These are phyloP conservation scores for Aquilaria malaccensis DNA, from an alignment of 345 rosid genomes.

Conservation along the genomic window DNA sequence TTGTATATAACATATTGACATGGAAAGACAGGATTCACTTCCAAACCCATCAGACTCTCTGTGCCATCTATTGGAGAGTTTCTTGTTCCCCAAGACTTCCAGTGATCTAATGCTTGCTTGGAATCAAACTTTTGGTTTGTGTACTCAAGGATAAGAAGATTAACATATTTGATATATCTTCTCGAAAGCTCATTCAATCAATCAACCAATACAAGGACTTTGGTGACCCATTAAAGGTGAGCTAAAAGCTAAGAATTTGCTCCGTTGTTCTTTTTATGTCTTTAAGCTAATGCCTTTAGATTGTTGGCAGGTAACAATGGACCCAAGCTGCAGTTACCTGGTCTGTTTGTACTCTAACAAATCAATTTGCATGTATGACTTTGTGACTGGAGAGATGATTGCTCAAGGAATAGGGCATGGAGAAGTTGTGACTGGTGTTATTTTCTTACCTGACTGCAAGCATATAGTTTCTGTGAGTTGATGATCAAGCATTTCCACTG, in stretches of 20 bases:
- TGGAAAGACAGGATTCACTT: not conserved
- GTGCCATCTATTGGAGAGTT: constrained; percentile 6
- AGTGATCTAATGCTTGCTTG: constrained; percentile 5
- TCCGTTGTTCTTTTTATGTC: constrained; percentile 6
- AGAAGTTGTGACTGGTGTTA: constrained; percentile 68
- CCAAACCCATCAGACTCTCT: not conserved
- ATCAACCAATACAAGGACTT: constrained; percentile 64
- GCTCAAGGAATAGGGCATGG: constrained; percentile 70
- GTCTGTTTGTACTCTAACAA: constrained; percentile 70
- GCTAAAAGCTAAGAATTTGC: constrained; percentile 14
- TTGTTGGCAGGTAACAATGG: constrained; percentile 53
- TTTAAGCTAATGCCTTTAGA: constrained; percentile 16
- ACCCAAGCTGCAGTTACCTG: constrained; percentile 73
- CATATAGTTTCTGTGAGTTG: constrained; percentile 78
- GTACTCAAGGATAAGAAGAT: constrained; percentile 67
- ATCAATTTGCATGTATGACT: constrained; percentile 61
- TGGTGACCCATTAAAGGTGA: constrained; percentile 77
- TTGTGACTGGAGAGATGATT: constrained; percentile 56
- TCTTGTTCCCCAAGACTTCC: not conserved
- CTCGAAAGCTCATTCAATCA: constrained; percentile 65
- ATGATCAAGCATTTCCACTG: not conserved
- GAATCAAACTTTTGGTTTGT: constrained; percentile 12
- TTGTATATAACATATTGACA: constrained; percentile 1
- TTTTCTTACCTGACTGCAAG: constrained; percentile 79
- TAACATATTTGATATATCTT: constrained; percentile 47